phyloP scores from a whole-genome alignment of 2,329 filamentous ascomycete species.

The Whalleya microplaca region DNA sequence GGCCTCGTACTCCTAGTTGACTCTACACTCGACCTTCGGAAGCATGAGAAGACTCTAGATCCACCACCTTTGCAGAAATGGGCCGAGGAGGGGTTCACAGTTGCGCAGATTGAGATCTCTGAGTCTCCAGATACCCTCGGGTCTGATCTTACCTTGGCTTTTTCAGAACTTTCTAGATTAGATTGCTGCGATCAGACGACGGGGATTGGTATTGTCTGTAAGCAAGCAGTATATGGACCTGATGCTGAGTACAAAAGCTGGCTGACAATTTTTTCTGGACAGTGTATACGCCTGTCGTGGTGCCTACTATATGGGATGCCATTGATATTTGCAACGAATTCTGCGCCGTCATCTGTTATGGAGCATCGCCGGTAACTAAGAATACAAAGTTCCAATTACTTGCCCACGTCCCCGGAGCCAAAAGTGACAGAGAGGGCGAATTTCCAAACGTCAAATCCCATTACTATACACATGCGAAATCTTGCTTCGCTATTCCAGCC shows the following conservation, averaged over 20 bases:
- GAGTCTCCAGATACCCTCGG: conserved; percentile 8
- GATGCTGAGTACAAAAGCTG: background rate
- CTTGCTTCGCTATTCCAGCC: conserved; percentile 53
- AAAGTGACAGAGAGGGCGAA: background rate
- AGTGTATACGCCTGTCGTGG: conserved; percentile 20
- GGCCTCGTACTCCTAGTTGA: conserved; percentile 40
- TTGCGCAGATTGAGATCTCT: conserved; percentile 53
- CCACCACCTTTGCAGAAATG: conserved; percentile 66
- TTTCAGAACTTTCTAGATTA: conserved; percentile 23
- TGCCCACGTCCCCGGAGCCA: conserved; percentile 11
- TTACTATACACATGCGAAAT: conserved; percentile 44
- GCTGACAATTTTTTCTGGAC: conserved; percentile 1
- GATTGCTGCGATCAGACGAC: conserved; percentile 17
- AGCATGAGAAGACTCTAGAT: conserved; percentile 38
- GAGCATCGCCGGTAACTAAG: background rate
- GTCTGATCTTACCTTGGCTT: conserved; percentile 22
- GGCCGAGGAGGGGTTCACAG: conserved; percentile 71
- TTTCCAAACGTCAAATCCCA: conserved; percentile 38
- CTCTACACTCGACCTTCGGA: conserved; percentile 22
- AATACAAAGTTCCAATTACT: conserved; percentile 10
- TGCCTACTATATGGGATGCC: conserved; percentile 13
- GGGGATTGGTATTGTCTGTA: conserved; percentile 23
- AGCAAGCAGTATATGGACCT: conserved; percentile 1
- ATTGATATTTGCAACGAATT: conserved; percentile 26
- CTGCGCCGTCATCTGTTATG: conserved; percentile 27